Evolutionary conservation across 805 yeast species (phyloP).

Genomic region (Ogataea populi-albae): DNA sequence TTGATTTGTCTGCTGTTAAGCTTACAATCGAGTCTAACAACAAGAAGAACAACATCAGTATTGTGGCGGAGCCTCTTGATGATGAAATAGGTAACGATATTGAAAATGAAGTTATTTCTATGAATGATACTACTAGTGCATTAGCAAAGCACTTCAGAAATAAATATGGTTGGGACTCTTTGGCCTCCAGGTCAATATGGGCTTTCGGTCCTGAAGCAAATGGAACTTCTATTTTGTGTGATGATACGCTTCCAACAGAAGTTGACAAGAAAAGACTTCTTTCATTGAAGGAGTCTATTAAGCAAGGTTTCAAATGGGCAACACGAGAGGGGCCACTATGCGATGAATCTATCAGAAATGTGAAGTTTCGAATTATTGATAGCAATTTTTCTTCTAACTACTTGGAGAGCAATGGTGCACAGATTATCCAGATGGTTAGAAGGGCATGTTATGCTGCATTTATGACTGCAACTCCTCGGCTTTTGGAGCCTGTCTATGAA

Average conservation of each 20-base stretch:
- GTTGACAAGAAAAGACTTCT: slow-evolving; percentile 53
- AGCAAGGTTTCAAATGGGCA: slow-evolving; percentile 83
- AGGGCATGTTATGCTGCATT: slow-evolving; percentile 82
- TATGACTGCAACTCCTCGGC: slow-evolving; percentile 70
- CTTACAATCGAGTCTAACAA: slow-evolving; percentile 60
- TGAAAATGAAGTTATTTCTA: slow-evolving; percentile 39
- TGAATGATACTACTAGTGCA: slow-evolving; percentile 37
- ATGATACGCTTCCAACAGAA: slow-evolving; percentile 75
- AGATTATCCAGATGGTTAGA: slow-evolving; percentile 76
- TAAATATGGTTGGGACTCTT: slow-evolving; percentile 74
- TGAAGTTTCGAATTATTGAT: slow-evolving; percentile 69
- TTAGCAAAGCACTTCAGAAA: slow-evolving; percentile 55
- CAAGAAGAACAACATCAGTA: slow-evolving; percentile 54
- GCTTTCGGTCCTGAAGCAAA: slow-evolving; percentile 59
- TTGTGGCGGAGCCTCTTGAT: slow-evolving; percentile 74
- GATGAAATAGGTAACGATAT: slow-evolving; percentile 54
- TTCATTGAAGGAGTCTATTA: slow-evolving; percentile 50
- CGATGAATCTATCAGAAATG: slow-evolving; percentile 72
- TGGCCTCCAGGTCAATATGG: slow-evolving; percentile 83
- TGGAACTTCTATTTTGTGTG: slow-evolving; percentile 50
- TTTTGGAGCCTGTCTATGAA: slow-evolving; percentile 78
- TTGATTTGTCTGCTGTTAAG: slow-evolving; percentile 62
- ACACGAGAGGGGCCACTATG: slow-evolving; percentile 88
- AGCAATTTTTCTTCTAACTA: slow-evolving; percentile 48
- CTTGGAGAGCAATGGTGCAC: slow-evolving; percentile 55